Evolutionary conservation across 495 filamentous ascomycete genomes (phyloP), one percentile per base, ranked within the genome.

Genomic region (Clohesyomyces aquaticus): DNA sequence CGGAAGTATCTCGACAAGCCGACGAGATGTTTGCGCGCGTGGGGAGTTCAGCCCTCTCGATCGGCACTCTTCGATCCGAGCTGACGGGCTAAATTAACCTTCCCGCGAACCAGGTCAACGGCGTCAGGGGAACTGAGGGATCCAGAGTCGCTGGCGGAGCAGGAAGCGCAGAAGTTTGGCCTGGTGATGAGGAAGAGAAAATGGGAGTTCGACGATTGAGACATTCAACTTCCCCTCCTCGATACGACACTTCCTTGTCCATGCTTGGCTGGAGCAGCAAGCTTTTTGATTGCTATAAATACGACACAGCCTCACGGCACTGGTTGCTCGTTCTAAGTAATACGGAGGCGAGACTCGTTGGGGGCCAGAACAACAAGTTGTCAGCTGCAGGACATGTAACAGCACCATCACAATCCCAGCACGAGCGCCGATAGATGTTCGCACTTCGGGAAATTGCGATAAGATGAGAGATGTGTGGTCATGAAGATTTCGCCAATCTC

Each of bases 251-350:
- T 18, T 6, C 45, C n/a, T 8, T 23, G 22, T n/a, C n/a, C n/a
- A n/a, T n/a, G 45, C 45, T 48, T 18, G 4, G 4, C 9, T 48
- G 32, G 6, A 6, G 6, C 32, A 6, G 32, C 32, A 38, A 38
- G 32, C 32, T 38, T 38, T 38, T 38, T 14, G 32, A 18, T 11
- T 21, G 55, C 63, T 65, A 65, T 59, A 60, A 65, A 65, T 65
- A 65, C 63, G 63, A 65, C 63, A 35, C 63, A 65, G 61, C 61
- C 61, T 62, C 28, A 18, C 48, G 53, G 21, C 38, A 25, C 10
- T 18, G 10, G 45, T 35, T 47, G 38, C 47, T 43, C 9, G 10
- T 28, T 23, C 32, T n/a, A 22, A 21, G 49, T 16, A 19, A 16
- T 27, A 23, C n/a, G 22, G 45, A 43, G 42, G n/a, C 10, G 47